phyloP scores from a whole-genome alignment of 176 grass and related monocot genomes.

The Rhynchospora breviuscula region DNA sequence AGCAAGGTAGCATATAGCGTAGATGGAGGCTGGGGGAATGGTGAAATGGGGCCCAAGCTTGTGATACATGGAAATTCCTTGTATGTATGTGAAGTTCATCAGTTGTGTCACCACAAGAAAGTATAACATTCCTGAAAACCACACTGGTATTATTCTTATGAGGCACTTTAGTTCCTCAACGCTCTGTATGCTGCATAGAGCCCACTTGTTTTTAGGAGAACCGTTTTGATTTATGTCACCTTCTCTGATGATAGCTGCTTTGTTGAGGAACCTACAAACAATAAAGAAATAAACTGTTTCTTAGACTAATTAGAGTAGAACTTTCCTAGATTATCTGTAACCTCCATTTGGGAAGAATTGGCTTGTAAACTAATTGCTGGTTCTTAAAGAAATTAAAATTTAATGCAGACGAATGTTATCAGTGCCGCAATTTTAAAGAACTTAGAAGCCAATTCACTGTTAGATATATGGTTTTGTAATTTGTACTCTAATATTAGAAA shows the following conservation, averaged over 20 bases:
- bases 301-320: too few relatives aligned
- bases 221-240: slow-evolving; percentile 45
- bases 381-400: not conserved
- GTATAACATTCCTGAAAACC: slow-evolving; percentile 49
- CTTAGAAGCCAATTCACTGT: not conserved
- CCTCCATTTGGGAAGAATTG: too few relatives aligned
- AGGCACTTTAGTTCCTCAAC: slow-evolving; percentile 84
- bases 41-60: slow-evolving; percentile 53
- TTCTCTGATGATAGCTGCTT: slow-evolving; percentile 48
- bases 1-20: slow-evolving; percentile 40
- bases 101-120: slow-evolving; percentile 60
- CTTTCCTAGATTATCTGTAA: too few relatives aligned
- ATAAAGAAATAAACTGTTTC: not conserved
- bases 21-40: slow-evolving; percentile 51
- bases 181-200: slow-evolving; percentile 62
- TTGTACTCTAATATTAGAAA: not conserved
- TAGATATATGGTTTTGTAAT: not conserved
- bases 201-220: slow-evolving; percentile 46
- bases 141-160: slow-evolving; percentile 64
- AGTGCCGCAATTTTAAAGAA: not conserved
- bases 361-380: too few relatives aligned
- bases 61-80: slow-evolving; percentile 49
- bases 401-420: not conserved
- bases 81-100: slow-evolving; percentile 52
- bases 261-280: slow-evolving; percentile 58